A percentile compares a stretch with the other conserved stretches of the same genome.
These are phyloP conservation scores for Scutellaria galericulata DNA, from an alignment of 257 asterid species.

Conservation along the genomic window DNA sequence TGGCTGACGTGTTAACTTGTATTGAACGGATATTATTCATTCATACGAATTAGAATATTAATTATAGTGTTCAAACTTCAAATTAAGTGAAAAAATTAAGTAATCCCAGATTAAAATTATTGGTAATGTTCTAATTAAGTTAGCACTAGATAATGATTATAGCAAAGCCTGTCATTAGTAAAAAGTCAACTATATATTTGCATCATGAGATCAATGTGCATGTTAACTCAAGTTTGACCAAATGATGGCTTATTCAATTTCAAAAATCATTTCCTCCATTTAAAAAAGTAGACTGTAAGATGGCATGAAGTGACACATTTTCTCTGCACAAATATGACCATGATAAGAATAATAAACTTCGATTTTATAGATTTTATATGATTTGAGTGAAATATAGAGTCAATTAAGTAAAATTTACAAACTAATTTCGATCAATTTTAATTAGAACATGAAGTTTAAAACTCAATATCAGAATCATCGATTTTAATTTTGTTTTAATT, in stretches of 20 bases:
- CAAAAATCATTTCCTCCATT: conserved; percentile 11
- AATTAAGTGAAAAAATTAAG: neutral
- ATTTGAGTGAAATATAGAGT: no score
- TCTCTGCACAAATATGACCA: no score
- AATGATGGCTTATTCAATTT: conserved; percentile 39
- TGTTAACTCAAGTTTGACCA: conserved; percentile 40
- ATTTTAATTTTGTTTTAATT: no score
- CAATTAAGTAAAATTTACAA: no score
- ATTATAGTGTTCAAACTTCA: neutral
- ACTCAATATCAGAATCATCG: no score
- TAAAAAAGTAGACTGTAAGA: neutral
- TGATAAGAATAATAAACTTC: no score
- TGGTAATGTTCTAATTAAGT: neutral
- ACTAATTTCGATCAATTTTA: no score
- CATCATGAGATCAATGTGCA: conserved; percentile 29
- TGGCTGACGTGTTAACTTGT: no score
- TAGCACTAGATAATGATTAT: conserved; percentile 19
- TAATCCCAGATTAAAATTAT: neutral
- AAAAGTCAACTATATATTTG: conserved; percentile 25
- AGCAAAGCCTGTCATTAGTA: neutral
- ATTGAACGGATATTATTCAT: no score
- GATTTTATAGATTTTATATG: no score
- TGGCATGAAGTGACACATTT: no score
- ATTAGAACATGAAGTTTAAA: no score
- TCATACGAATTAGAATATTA: neutral